A percentile compares a stretch with the other conserved stretches of the same genome.
Evolutionary conservation across 129 eudicot species (phyloP).

Genomic region (Flaveria sonorensis): DNA sequence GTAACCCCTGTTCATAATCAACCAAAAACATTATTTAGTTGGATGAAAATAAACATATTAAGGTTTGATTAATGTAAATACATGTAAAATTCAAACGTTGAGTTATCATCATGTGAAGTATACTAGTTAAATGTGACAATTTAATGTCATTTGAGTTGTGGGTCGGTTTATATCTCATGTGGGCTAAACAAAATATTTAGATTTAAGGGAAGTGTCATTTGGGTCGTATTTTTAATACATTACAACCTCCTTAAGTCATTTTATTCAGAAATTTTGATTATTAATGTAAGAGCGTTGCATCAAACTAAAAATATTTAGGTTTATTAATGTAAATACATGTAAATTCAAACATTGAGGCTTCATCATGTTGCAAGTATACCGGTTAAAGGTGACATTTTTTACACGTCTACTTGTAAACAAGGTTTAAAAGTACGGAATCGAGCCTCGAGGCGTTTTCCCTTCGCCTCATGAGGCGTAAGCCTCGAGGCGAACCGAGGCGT

Average conservation of each 20-base stretch:
- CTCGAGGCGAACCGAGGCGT: no score
- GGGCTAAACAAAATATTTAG: background rate
- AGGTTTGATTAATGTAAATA: background rate
- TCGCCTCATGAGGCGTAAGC: no score
- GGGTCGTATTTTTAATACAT: background rate
- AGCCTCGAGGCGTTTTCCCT: no score
- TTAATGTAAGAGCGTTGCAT: background rate
- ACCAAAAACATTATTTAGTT: constrained; percentile 18
- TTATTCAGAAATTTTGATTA: background rate
- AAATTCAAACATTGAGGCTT: background rate
- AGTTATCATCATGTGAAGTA: background rate
- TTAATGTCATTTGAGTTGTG: background rate
- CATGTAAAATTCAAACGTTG: background rate
- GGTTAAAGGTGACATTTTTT: background rate
- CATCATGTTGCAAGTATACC: background rate
- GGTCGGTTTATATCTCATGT: background rate
- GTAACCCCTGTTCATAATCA: constrained; percentile 77
- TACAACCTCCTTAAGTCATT: background rate
- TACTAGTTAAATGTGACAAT: background rate
- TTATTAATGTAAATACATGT: background rate
- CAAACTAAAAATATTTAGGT: background rate
- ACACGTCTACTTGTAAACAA: background rate
- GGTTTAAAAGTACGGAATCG: no score
- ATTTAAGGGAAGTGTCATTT: background rate
- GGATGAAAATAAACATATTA: background rate